Percentiles rank a stretch among this genome's conserved stretches.
Conservation (phyloP, 495 filamentous ascomycete genomes). For the Sabuloglossum arenarium region DNA sequence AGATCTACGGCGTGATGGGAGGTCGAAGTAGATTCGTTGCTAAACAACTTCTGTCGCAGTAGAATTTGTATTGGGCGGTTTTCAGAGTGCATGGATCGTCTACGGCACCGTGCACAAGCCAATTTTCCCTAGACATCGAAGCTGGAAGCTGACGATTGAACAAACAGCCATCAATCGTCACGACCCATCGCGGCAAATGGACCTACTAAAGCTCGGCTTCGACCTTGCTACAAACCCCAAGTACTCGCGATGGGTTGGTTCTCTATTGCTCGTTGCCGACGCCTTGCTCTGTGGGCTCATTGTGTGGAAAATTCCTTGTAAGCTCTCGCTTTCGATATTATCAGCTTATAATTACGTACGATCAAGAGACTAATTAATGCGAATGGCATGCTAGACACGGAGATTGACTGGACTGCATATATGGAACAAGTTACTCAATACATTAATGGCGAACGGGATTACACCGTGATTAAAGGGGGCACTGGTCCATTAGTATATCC, state of each 20-base stretch:
- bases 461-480: constrained; percentile 61
- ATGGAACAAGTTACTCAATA: constrained; percentile 82
- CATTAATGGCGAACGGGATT: constrained; percentile 68
- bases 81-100: no score
- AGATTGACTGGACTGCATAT: constrained; percentile 95
- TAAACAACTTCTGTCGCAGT: no score
- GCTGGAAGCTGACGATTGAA: no score
- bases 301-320: constrained; percentile 77
- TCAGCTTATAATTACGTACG: no score
- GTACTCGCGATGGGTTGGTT: constrained; percentile 34
- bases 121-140: no score
- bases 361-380: background rate
- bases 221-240: background rate
- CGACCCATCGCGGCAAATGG: background rate
- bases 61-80: no score
- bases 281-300: constrained; percentile 50
- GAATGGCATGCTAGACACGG: constrained; percentile 46
- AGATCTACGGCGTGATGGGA: no score
- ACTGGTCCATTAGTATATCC: constrained; percentile 93
- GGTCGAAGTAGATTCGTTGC: no score
- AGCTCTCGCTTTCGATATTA: constrained; percentile 12
- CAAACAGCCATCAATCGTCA: background rate
- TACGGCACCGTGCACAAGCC: no score
- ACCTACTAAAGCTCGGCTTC: background rate
- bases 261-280: constrained; percentile 51